phyloP scores from a whole-genome alignment of 768 basidiomycete species.

The Agrocybe praecox region DNA sequence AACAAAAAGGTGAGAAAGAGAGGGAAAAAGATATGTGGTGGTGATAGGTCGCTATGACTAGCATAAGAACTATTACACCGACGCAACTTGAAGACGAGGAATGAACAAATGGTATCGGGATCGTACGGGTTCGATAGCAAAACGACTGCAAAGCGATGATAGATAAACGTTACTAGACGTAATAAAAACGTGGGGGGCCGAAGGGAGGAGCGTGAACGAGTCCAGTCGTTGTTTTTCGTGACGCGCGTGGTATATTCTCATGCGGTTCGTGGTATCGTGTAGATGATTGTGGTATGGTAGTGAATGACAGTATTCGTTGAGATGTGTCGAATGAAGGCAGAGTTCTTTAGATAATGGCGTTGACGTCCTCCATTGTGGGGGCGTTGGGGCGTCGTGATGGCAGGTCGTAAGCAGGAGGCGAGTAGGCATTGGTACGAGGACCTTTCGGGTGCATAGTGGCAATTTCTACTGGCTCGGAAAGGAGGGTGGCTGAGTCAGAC shows the following conservation, averaged over 20 bases:
- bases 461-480: conserved; percentile 55
- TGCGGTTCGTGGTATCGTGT: not conserved
- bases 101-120: not conserved
- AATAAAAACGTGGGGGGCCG: not conserved
- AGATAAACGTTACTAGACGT: conserved; percentile 4
- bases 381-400: conserved; percentile 30
- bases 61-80: conserved; percentile 7
- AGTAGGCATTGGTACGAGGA: conserved; percentile 48
- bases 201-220: conserved; percentile 15
- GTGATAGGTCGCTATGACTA: conserved; percentile 1
- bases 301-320: not conserved
- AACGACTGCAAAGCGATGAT: conserved; percentile 3
- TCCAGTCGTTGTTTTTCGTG: conserved; percentile 16
- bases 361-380: conserved; percentile 2
- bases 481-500: conserved; percentile 37
- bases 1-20: not conserved
- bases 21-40: not conserved
- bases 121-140: conserved; percentile 6
- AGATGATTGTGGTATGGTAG: not conserved
- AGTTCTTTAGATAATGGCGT: not conserved
- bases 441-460: conserved; percentile 54
- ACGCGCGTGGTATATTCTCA: conserved; percentile 11
- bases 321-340: not conserved
- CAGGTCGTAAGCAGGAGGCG: conserved; percentile 51
- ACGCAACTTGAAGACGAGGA: not conserved